phyloP scores from a whole-genome alignment of 2,329 filamentous ascomycete genomes.

The Microsporum audouinii region DNA sequence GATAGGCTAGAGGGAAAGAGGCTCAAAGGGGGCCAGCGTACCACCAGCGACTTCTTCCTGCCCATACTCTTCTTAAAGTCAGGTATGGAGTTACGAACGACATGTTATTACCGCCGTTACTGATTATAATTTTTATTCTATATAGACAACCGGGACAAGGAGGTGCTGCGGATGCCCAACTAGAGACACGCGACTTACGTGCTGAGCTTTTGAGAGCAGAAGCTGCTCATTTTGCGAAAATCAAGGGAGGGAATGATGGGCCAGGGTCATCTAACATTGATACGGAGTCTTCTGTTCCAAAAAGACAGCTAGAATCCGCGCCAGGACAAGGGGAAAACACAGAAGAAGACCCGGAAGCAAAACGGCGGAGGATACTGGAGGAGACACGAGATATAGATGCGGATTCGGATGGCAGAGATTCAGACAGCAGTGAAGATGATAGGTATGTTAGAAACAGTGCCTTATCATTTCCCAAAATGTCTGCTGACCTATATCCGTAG shows the following conservation, averaged over 20 bases:
- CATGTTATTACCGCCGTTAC: background rate
- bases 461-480: background rate
- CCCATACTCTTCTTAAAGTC: slow-evolving; percentile 85
- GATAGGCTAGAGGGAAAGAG: slow-evolving; percentile 84
- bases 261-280: slow-evolving; percentile 31
- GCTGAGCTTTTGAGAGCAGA: slow-evolving; percentile 85
- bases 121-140: slow-evolving; percentile 11
- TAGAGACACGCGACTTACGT: slow-evolving; percentile 63
- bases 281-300: slow-evolving; percentile 39
- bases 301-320: slow-evolving; percentile 52
- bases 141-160: slow-evolving; percentile 74
- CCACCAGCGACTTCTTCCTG: slow-evolving; percentile 88
- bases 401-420: slow-evolving; percentile 54
- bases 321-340: slow-evolving; percentile 29
- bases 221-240: slow-evolving; percentile 75
- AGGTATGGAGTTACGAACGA: slow-evolving; percentile 39
- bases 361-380: slow-evolving; percentile 74
- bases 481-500: slow-evolving; percentile 26
- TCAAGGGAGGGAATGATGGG: slow-evolving; percentile 49
- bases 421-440: slow-evolving; percentile 51
- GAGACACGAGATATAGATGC: slow-evolving; percentile 83
- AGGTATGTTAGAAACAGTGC: slow-evolving; percentile 27
- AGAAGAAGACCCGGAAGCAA: slow-evolving; percentile 64
- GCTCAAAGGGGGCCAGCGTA: slow-evolving; percentile 86
- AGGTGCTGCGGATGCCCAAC: slow-evolving; percentile 62